A percentile compares a stretch with the other conserved stretches of the same genome.
Evolutionary conservation across 495 filamentous ascomycete genomes (phyloP).

Genomic region (Letharia lupina): DNA sequence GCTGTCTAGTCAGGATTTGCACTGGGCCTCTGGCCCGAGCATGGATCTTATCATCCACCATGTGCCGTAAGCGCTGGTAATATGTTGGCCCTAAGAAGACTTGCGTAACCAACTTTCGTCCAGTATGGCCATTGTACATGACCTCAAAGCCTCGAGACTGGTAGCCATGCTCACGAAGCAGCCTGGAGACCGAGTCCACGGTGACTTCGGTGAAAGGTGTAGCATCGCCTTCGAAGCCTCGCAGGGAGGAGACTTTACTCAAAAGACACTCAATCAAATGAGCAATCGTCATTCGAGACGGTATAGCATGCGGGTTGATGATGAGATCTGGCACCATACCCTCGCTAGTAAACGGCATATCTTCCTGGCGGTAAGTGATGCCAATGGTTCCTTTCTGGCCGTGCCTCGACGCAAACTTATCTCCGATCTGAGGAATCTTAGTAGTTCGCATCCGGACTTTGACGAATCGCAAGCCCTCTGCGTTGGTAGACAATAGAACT

Average conservation of each 20-base stretch:
- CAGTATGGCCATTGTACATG: constrained; percentile 98
- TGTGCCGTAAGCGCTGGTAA: constrained; percentile 96
- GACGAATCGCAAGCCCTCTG: constrained; percentile 82
- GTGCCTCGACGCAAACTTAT: constrained; percentile 98
- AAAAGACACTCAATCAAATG: constrained; percentile 99
- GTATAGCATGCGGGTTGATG: constrained; percentile 99
- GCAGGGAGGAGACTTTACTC: constrained; percentile 84
- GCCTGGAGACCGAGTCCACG: constrained; percentile 80
- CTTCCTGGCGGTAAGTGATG: constrained; percentile 93
- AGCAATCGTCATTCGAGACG: constrained; percentile 99
- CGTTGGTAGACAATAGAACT: constrained; percentile 86
- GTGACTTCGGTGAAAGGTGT: constrained; percentile 98
- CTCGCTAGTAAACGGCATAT: constrained; percentile 95
- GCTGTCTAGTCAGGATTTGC: constrained; percentile 94
- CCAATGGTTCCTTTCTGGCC: constrained; percentile 99
- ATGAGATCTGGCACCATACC: constrained; percentile 91
- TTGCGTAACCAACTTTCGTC: constrained; percentile 83
- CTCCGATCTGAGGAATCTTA: constrained; percentile 95
- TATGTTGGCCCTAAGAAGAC: constrained; percentile 97
- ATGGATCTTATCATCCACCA: constrained; percentile 99
- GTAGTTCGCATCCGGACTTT: constrained; percentile 97
- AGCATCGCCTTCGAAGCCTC: constrained; percentile 90
- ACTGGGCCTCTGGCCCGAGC: constrained; percentile 89
- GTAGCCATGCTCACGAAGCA: constrained; percentile 87
- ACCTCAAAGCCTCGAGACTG: constrained; percentile 95